Conservation (phyloP, 192 early-diverging fungal species). For the Rhizophagus prolifer region DNA sequence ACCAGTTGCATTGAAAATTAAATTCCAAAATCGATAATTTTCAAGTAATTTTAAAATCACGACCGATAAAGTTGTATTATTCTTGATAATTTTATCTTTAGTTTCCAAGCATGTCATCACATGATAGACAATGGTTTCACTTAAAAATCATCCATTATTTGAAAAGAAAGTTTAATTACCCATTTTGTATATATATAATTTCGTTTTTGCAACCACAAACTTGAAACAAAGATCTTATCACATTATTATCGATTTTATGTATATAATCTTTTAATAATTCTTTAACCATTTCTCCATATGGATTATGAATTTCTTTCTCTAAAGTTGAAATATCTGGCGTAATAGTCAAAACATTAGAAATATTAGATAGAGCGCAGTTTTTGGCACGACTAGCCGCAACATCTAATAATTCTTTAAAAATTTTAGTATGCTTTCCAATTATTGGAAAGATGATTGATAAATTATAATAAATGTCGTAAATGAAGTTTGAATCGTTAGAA, state of each 20-base stretch:
- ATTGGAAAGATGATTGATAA: conserved; percentile 10
- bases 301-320: background rate
- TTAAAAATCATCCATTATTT: background rate
- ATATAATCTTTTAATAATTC: background rate
- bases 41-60: background rate
- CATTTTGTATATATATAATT: background rate
- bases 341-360: background rate
- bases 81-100: background rate
- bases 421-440: background rate
- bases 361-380: background rate
- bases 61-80: background rate
- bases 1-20: background rate
- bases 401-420: background rate
- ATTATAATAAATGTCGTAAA: background rate
- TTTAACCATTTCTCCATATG: background rate
- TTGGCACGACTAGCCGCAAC: background rate
- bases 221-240: background rate
- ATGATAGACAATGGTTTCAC: background rate
- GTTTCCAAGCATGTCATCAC: background rate
- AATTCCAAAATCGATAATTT: background rate
- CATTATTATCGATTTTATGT: background rate
- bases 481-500: background rate
- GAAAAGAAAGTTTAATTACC: background rate
- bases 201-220: background rate
- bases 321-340: background rate